A percentile compares a stretch with the other conserved stretches of the same genome.
Conservation (phyloP, 2,329 filamentous ascomycete genomes). For the Dothistroma pini region DNA sequence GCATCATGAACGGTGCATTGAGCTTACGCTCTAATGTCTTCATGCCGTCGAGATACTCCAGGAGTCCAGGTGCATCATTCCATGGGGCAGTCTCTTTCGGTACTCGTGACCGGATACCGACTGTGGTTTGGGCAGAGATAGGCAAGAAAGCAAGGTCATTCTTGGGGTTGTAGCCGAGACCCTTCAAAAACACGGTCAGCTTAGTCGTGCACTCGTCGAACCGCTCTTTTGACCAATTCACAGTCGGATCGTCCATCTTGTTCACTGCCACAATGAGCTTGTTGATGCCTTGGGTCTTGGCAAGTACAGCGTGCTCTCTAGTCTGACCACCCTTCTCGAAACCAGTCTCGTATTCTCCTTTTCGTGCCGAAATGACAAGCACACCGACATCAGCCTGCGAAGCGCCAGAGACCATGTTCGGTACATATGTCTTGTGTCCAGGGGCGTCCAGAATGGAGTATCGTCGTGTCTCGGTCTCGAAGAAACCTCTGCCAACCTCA, state of each 20-base stretch:
- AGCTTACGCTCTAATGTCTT: conserved; percentile 89
- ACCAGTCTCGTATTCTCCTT: conserved; percentile 98
- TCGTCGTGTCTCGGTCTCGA: conserved; percentile 92
- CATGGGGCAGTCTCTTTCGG: conserved; percentile 72
- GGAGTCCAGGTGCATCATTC: conserved; percentile 84
- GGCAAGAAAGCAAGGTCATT: conserved; percentile 94
- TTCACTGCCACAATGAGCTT: conserved; percentile 94
- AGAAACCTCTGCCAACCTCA: conserved; percentile 91
- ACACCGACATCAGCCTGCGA: conserved; percentile 90
- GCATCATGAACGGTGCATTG: conserved; percentile 99
- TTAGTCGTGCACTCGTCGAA: conserved; percentile 93
- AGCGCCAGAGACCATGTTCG: conserved; percentile 82
- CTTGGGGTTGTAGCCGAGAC: conserved; percentile 90
- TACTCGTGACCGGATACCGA: conserved; percentile 85
- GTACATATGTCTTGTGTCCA: conserved; percentile 96
- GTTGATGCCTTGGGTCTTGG: conserved; percentile 97
- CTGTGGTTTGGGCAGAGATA: conserved; percentile 80
- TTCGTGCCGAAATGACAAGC: conserved; percentile 91
- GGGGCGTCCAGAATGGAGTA: conserved; percentile 98
- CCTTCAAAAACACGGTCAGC: conserved; percentile 82
- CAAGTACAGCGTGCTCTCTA: conserved; percentile 93
- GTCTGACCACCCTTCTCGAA: conserved; percentile 98
- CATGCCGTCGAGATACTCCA: conserved; percentile 96
- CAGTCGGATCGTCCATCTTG: conserved; percentile 98
- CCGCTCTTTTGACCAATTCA: conserved; percentile 89